A percentile compares a stretch with the other conserved stretches of the same genome.
Evolutionary conservation across 768 basidiomycete species (phyloP).

Genomic region (Kwoniella botswanensis): DNA sequence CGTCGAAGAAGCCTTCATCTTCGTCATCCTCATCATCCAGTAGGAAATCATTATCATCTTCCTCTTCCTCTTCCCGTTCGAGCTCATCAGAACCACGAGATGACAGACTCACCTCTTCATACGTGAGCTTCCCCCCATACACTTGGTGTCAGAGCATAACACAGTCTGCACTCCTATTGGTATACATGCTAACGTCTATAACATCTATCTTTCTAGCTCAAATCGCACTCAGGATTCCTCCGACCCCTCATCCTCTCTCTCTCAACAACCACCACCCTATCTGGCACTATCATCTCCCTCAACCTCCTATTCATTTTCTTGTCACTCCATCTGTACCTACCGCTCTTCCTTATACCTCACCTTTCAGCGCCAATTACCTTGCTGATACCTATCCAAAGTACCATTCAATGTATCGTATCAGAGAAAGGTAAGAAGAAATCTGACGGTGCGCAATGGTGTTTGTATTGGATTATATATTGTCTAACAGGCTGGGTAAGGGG

Average conservation of each 20-base stretch:
- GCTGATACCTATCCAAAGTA: conserved; percentile 43
- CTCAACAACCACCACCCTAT: conserved; percentile 18
- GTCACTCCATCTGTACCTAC: conserved; percentile 57
- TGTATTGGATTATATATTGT: conserved; percentile 38
- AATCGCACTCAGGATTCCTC: conserved; percentile 39
- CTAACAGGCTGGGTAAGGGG: conserved; percentile 27
- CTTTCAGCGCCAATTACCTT: conserved; percentile 36
- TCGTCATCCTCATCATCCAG: background rate
- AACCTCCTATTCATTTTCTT: conserved; percentile 73
- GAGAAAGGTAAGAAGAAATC: conserved; percentile 4
- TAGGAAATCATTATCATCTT: background rate
- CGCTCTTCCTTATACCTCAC: conserved; percentile 35
- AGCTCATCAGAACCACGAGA: background rate
- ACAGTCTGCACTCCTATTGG: too few species aligned
- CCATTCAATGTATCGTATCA: conserved; percentile 14
- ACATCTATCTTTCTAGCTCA: conserved; percentile 15
- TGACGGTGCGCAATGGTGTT: conserved; percentile 40
- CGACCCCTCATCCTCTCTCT: conserved; percentile 11
- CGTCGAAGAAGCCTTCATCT: background rate
- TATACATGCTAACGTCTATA: too few species aligned
- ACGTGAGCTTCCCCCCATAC: background rate
- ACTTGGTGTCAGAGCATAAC: too few species aligned
- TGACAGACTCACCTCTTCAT: background rate
- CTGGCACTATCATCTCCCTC: conserved; percentile 64
- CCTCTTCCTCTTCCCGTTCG: background rate